These are phyloP conservation scores for Mortierella sp. DNA, from an alignment of 371 early-diverging fungal genomes.

Conservation along the genomic window DNA sequence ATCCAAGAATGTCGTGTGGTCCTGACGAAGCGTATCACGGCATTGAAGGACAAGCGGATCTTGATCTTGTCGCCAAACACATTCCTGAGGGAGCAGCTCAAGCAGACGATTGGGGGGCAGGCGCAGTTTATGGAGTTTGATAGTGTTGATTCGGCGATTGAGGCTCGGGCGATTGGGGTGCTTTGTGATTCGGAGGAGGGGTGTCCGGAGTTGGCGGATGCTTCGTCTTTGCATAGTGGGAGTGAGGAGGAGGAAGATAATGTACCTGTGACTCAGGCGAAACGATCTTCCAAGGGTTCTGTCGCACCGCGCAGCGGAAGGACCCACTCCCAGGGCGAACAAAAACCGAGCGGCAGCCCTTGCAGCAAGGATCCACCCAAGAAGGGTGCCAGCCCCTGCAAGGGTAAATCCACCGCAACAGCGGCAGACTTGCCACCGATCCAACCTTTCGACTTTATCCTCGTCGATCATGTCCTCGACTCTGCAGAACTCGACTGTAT, in stretches of 20 bases:
- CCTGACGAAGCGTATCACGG: conserved; percentile 21
- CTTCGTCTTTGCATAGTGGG: background rate
- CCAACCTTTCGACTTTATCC: conserved; percentile 42
- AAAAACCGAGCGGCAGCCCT: background rate
- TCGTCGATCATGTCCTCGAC: conserved; percentile 51
- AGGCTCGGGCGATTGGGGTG: conserved; percentile 36
- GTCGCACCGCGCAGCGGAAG: background rate
- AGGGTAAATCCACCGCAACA: background rate
- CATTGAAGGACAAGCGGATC: conserved; percentile 46
- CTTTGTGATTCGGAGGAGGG: conserved; percentile 3
- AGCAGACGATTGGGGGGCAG: background rate
- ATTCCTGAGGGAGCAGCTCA: conserved; percentile 30
- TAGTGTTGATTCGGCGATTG: conserved; percentile 23
- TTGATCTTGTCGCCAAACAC: conserved; percentile 55
- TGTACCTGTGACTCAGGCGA: background rate
- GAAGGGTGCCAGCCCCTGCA: background rate
- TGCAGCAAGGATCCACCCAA: background rate
- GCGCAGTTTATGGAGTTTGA: conserved; percentile 33
- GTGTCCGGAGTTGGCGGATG: conserved; percentile 13
- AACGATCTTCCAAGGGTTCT: background rate
- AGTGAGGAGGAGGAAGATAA: background rate
- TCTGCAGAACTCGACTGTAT: conserved; percentile 42
- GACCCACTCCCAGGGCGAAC: background rate
- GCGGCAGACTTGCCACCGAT: background rate
- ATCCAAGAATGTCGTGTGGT: conserved; percentile 51